Conservation (phyloP, 2,329 filamentous ascomycete species). For the Penicillium sp. region DNA sequence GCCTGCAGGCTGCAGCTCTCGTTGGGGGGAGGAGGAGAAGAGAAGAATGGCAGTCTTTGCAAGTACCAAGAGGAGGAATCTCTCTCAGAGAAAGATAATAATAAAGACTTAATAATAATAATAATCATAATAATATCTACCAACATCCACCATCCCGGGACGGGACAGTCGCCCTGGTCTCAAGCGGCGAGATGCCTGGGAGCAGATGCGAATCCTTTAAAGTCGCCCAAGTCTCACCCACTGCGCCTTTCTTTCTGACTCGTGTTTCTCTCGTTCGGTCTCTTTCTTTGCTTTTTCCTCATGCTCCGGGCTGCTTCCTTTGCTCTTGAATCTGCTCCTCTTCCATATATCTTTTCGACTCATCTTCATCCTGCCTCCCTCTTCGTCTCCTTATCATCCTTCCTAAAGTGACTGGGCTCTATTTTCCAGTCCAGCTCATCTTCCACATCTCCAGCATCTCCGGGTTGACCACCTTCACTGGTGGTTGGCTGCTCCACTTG, state of each 20-base stretch:
- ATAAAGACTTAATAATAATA: too few species aligned
- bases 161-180: too few species aligned
- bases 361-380: background rate
- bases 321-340: background rate
- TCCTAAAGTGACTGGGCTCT: background rate
- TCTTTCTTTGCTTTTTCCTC: background rate
- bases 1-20: constrained; percentile 3
- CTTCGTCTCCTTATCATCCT: background rate
- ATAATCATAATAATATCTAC: too few species aligned
- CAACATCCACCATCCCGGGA: too few species aligned
- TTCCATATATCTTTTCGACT: background rate
- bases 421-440: background rate
- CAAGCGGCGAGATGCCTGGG: too few species aligned
- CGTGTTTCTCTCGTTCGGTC: background rate
- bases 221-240: background rate
- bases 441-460: too few species aligned
- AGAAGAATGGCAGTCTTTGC: too few species aligned
- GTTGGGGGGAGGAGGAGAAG: background rate
- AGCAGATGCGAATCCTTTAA: background rate
- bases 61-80: too few species aligned
- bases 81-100: too few species aligned
- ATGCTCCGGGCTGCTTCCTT: background rate
- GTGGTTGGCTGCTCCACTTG: background rate
- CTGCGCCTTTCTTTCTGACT: background rate
- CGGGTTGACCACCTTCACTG: too few species aligned